A percentile compares a stretch with the other conserved stretches of the same genome.
Conservation (phyloP, 1,284 basidiomycete genomes). For the Heterobasidion annosum region DNA sequence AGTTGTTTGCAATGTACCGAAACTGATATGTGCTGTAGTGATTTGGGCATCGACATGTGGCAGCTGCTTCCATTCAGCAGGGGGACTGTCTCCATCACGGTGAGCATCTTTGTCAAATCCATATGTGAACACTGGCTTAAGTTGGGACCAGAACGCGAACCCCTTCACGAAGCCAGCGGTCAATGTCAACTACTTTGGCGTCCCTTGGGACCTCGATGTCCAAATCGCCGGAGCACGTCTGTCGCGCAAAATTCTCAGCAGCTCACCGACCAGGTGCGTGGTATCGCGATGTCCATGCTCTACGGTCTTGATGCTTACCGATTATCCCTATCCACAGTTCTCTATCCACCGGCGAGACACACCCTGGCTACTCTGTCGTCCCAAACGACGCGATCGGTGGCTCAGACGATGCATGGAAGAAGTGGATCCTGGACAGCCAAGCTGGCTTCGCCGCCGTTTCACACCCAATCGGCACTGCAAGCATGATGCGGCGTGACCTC, state of each 20-base stretch:
- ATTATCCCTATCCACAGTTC: background rate
- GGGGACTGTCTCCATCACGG: slow-evolving; percentile 38
- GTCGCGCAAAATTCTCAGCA: slow-evolving; percentile 32
- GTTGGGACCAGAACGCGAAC: slow-evolving; percentile 25
- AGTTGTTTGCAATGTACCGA: background rate
- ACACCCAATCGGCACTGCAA: slow-evolving; percentile 51
- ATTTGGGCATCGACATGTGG: slow-evolving; percentile 41
- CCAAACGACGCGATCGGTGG: slow-evolving; percentile 25
- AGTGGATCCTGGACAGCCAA: slow-evolving; percentile 26
- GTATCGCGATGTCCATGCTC: background rate
- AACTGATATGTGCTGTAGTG: slow-evolving; percentile 16
- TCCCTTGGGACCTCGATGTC: slow-evolving; percentile 37
- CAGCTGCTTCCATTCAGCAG: slow-evolving; percentile 45
- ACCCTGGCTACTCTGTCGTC: slow-evolving; percentile 27
- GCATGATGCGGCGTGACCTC: slow-evolving; percentile 50
- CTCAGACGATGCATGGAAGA: slow-evolving; percentile 32
- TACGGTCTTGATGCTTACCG: background rate
- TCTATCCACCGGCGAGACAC: slow-evolving; percentile 23
- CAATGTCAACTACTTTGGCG: slow-evolving; percentile 39
- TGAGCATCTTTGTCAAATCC: slow-evolving; percentile 12
- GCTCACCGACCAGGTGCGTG: slow-evolving; percentile 20
- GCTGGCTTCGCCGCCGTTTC: slow-evolving; percentile 31
- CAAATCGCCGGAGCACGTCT: slow-evolving; percentile 39
- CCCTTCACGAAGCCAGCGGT: slow-evolving; percentile 36
- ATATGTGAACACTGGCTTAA: too few species aligned